Conservation (phyloP, 83 land plant genomes). For the Diphasiastrum complanatum region DNA sequence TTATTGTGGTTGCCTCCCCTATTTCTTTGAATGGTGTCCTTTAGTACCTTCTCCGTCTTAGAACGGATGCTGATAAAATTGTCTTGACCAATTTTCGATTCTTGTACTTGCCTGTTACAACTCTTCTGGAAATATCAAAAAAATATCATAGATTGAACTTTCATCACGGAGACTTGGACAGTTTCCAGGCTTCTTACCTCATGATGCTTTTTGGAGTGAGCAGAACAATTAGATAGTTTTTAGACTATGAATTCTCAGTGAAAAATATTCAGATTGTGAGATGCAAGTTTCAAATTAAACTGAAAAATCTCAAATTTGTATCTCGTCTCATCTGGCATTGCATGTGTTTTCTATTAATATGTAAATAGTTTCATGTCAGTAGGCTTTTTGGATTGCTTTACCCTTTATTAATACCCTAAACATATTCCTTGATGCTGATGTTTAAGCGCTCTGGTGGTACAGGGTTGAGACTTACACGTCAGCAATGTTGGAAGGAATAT, state of each 20-base stretch:
- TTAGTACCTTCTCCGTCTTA: background rate
- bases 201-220: too few relatives aligned
- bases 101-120: too few relatives aligned
- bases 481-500: slow-evolving; percentile 26
- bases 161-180: background rate
- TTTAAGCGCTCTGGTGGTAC: slow-evolving; percentile 18
- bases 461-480: slow-evolving; percentile 26
- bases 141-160: too few relatives aligned
- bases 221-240: background rate
- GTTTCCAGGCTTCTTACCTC: background rate
- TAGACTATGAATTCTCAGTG: background rate
- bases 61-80: background rate
- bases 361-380: too few relatives aligned
- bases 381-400: background rate
- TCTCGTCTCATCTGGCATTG: background rate
- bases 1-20: background rate
- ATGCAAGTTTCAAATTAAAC: background rate
- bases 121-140: too few relatives aligned
- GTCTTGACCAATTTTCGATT: too few relatives aligned
- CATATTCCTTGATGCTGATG: slow-evolving; percentile 1
- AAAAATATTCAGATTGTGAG: background rate
- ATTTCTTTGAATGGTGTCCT: background rate
- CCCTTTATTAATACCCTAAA: background rate
- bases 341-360: too few relatives aligned
- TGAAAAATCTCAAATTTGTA: background rate